Evolutionary conservation across 1,284 basidiomycete genomes (phyloP).

Genomic region (Leccinum solheimii): DNA sequence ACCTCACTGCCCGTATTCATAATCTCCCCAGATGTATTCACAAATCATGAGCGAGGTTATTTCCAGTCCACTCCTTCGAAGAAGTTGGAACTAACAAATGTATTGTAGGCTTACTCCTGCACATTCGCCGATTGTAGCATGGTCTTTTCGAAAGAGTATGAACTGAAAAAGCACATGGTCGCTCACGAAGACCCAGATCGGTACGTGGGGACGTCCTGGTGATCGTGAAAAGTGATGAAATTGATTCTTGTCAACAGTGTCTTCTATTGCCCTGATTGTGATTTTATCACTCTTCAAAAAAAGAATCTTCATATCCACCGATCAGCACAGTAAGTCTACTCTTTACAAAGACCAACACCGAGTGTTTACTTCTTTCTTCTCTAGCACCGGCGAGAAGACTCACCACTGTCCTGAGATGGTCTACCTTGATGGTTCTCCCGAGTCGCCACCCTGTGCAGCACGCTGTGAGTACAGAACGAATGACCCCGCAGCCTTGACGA

Average conservation of each 20-base stretch:
- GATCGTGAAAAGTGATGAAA: not conserved
- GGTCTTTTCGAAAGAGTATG: slow-evolving; percentile 19
- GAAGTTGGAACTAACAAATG: not conserved
- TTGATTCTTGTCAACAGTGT: slow-evolving; percentile 12
- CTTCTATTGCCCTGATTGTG: slow-evolving; percentile 20
- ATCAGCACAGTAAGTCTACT: slow-evolving; percentile 20
- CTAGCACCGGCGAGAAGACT: slow-evolving; percentile 29
- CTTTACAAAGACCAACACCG: not conserved
- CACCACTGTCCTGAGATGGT: slow-evolving; percentile 25
- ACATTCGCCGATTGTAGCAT: slow-evolving; percentile 13
- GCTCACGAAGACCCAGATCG: slow-evolving; percentile 14
- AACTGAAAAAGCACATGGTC: slow-evolving; percentile 28
- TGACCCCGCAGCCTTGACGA: slow-evolving; percentile 33
- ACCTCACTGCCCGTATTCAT: not conserved
- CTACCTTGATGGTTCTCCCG: not conserved
- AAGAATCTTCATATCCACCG: slow-evolving; percentile 27
- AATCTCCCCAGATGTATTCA: too few species aligned
- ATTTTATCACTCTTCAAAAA: slow-evolving; percentile 27
- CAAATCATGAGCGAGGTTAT: slow-evolving; percentile 19
- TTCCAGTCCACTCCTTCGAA: not conserved
- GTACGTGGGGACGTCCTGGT: slow-evolving; percentile 7
- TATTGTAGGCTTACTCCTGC: slow-evolving; percentile 21
- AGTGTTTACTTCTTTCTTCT: not conserved
- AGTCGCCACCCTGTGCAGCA: not conserved
- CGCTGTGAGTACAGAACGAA: slow-evolving; percentile 24